These are phyloP conservation scores for Phytopythium litorale DNA, from an alignment of 352 stramenopile species.

Conservation along the genomic window DNA sequence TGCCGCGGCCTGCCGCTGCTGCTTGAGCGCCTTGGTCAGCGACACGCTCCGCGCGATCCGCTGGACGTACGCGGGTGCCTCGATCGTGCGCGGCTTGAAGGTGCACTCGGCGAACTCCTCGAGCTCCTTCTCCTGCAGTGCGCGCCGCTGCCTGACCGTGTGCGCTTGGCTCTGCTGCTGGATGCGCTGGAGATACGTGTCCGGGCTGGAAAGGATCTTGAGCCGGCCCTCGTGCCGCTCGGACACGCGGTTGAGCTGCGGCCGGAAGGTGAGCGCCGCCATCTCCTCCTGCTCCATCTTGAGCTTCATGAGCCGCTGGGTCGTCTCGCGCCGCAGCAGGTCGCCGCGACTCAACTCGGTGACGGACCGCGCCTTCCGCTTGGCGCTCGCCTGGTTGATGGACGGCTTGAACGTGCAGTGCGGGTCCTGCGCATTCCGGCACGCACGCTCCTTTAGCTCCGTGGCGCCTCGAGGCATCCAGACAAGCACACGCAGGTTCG, in stretches of 20 bases:
- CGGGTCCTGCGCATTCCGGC: slow-evolving; percentile 36
- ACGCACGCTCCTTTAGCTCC: background rate
- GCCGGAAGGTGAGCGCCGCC: slow-evolving; percentile 72
- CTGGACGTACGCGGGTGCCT: slow-evolving; percentile 78
- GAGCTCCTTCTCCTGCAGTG: slow-evolving; percentile 76
- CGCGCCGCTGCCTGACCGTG: slow-evolving; percentile 67
- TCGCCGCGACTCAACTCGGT: slow-evolving; percentile 81
- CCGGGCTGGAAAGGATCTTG: slow-evolving; percentile 74
- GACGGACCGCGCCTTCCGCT: slow-evolving; percentile 58
- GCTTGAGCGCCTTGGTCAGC: slow-evolving; percentile 60
- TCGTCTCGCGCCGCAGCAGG: slow-evolving; percentile 68
- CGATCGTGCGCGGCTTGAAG: slow-evolving; percentile 81
- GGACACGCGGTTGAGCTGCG: slow-evolving; percentile 65
- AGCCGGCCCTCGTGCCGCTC: slow-evolving; percentile 66
- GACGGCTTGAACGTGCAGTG: slow-evolving; percentile 82
- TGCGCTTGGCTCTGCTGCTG: slow-evolving; percentile 74
- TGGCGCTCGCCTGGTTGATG: slow-evolving; percentile 73
- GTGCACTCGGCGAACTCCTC: slow-evolving; percentile 83
- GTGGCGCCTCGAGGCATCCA: background rate
- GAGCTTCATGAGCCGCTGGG: slow-evolving; percentile 78
- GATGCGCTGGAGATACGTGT: slow-evolving; percentile 80
- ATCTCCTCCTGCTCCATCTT: slow-evolving; percentile 89
- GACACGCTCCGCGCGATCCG: slow-evolving; percentile 77
- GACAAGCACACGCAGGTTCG: background rate
- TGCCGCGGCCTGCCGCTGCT: slow-evolving; percentile 40